phyloP scores from a whole-genome alignment of 345 rosid species.

The Eucalyptus marginata region DNA sequence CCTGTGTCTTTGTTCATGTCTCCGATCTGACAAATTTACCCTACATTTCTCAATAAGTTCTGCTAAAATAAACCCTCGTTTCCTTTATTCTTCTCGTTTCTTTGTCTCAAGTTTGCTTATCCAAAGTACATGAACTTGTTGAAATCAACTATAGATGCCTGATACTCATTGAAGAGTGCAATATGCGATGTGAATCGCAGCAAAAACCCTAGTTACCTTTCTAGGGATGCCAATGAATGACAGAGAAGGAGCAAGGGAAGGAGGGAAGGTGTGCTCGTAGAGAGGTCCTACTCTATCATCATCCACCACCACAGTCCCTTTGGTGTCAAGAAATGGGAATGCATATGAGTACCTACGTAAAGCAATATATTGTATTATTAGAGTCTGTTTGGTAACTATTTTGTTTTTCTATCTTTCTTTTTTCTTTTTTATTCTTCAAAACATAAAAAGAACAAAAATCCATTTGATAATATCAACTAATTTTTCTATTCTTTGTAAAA shows the following conservation, averaged over 20 bases:
- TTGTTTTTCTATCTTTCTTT: accelerated
- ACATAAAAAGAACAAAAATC: accelerated
- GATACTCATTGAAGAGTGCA: not conserved
- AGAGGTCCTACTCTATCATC: constrained; percentile 91
- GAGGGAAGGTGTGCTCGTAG: constrained; percentile 93
- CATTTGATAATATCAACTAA: accelerated
- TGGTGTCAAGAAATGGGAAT: constrained; percentile 93
- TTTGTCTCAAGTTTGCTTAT: not conserved
- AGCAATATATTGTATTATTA: not conserved
- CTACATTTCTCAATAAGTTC: not conserved
- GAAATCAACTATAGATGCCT: not conserved
- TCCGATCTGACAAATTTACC: not conserved
- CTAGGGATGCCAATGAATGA: constrained; percentile 80
- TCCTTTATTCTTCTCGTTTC: not conserved
- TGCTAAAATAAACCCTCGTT: not conserved
- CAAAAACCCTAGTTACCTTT: constrained; percentile 35
- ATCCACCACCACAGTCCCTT: constrained; percentile 71
- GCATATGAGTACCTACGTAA: constrained; percentile 57
- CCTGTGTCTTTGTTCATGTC: not conserved
- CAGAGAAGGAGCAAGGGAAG: constrained; percentile 78
- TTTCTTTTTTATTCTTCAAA: accelerated
- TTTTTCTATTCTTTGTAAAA: too few relatives aligned
- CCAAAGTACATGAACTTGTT: not conserved
- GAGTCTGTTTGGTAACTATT: accelerated
- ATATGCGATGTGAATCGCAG: not conserved